These are phyloP conservation scores for Bidens hawaiensis DNA, from an alignment of 140 eudicot species.

Conservation along the genomic window DNA sequence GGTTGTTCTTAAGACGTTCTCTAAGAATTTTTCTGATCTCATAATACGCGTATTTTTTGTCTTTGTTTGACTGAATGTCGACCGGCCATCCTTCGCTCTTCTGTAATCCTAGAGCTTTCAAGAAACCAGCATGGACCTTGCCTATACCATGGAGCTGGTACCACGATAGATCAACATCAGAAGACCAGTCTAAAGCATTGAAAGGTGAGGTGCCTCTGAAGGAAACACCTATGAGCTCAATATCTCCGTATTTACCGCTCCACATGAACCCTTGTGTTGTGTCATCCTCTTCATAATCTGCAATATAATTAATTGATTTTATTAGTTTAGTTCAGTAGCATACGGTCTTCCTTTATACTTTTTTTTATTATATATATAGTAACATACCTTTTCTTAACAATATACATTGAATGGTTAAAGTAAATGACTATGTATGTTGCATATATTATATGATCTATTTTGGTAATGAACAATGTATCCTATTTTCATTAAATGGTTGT, in stretches of 20 bases:
- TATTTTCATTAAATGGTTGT: not conserved
- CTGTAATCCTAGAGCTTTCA: conserved; percentile 61
- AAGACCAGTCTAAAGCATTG: conserved; percentile 40
- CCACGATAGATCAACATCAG: conserved; percentile 57
- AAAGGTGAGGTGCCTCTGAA: conserved; percentile 63
- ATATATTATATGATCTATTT: too few relatives aligned
- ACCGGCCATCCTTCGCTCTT: conserved; percentile 34
- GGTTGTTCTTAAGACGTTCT: conserved; percentile 18
- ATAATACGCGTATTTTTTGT: conserved; percentile 33
- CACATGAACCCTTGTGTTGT: conserved; percentile 54
- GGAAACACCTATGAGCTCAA: conserved; percentile 41
- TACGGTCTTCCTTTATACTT: not conserved
- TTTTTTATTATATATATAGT: too few relatives aligned
- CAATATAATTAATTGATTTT: not conserved
- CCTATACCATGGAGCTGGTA: conserved; percentile 35
- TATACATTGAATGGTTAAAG: too few relatives aligned
- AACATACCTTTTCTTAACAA: not conserved
- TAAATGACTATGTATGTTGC: too few relatives aligned
- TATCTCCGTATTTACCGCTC: conserved; percentile 22
- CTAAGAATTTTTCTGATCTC: conserved; percentile 33
- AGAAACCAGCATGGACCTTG: conserved; percentile 59
- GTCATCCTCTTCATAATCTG: conserved; percentile 32
- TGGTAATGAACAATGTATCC: too few relatives aligned
- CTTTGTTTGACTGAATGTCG: not conserved
- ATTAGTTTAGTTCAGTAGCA: too few relatives aligned